Conservation (phyloP, 2,329 filamentous ascomycete species). For the Eutypella sp. region DNA sequence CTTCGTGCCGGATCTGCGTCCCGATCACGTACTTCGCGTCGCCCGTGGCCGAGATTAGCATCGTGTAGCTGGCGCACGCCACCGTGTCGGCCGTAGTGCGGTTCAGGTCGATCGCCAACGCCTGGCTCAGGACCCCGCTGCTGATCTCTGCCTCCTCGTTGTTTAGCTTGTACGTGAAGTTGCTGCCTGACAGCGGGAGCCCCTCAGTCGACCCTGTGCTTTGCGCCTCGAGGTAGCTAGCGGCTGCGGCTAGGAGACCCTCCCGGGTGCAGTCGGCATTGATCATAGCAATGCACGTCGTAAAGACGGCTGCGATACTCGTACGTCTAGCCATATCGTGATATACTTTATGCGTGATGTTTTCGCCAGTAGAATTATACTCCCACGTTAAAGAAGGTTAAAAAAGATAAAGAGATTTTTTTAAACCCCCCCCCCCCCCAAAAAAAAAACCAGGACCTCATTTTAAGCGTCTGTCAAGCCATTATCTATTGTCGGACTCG, state of each 20-base stretch:
- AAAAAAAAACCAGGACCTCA: too few species aligned
- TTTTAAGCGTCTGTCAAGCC: too few species aligned
- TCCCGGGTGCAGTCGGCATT: constrained; percentile 24
- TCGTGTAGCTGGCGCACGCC: constrained; percentile 30
- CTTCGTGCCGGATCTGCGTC: constrained; percentile 29
- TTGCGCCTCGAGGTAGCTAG: constrained; percentile 23
- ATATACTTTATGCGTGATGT: too few species aligned
- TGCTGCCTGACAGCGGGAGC: constrained; percentile 17
- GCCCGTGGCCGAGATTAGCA: constrained; percentile 28
- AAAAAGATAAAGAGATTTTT: too few species aligned
- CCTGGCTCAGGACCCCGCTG: constrained; percentile 18
- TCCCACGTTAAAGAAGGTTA: too few species aligned
- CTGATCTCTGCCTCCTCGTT: constrained; percentile 19
- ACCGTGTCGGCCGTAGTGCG: constrained; percentile 20
- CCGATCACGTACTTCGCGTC: constrained; percentile 28
- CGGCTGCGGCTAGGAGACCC: constrained; percentile 21
- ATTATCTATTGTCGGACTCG: too few species aligned
- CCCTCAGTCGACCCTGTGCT: constrained; percentile 15
- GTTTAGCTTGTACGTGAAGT: constrained; percentile 25
- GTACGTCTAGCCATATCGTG: too few species aligned
- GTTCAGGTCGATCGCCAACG: constrained; percentile 22
- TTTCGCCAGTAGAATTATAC: too few species aligned
- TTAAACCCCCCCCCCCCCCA: too few species aligned
- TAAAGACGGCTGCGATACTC: too few species aligned
- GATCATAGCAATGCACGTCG: too few species aligned